Conservation (phyloP, 179 eudicot genomes). For the Gypsophila paniculata region DNA sequence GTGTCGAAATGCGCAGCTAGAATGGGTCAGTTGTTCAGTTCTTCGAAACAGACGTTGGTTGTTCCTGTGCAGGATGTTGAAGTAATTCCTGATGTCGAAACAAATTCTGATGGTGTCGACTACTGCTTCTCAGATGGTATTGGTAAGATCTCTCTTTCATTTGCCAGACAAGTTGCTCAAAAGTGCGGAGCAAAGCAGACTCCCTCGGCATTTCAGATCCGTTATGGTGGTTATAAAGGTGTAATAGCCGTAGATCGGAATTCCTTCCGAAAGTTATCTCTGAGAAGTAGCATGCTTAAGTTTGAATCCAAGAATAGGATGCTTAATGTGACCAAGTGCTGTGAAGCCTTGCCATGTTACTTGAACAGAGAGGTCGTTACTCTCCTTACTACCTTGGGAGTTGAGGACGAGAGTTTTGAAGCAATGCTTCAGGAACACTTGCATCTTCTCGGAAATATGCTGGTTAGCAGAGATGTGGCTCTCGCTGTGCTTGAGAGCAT, state of each 20-base stretch:
- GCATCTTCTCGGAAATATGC: constrained; percentile 52
- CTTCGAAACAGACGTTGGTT: constrained; percentile 65
- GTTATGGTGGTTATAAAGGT: constrained; percentile 97
- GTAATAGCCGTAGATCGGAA: constrained; percentile 81
- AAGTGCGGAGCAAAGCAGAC: constrained; percentile 50
- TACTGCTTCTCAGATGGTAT: constrained; percentile 97
- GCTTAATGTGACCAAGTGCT: constrained; percentile 86
- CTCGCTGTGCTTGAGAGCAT: constrained; percentile 63
- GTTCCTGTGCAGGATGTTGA: constrained; percentile 67
- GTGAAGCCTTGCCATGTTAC: constrained; percentile 77
- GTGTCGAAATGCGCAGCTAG: constrained; percentile 96
- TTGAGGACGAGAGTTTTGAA: constrained; percentile 53
- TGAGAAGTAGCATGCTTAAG: constrained; percentile 87
- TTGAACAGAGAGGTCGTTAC: constrained; percentile 81
- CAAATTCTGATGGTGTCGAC: constrained; percentile 55
- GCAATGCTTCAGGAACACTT: constrained; percentile 63
- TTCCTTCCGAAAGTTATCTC: constrained; percentile 68
- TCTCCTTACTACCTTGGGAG: constrained; percentile 78
- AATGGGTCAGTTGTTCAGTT: constrained; percentile 90
- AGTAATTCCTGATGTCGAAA: constrained; percentile 72
- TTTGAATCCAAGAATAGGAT: constrained; percentile 83
- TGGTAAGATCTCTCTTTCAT: constrained; percentile 76
- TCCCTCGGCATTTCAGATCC: constrained; percentile 88
- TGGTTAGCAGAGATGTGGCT: constrained; percentile 56
- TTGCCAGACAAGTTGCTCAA: constrained; percentile 73